A percentile compares a stretch with the other conserved stretches of the same genome.
These are phyloP conservation scores for Tripterygium wilfordii DNA, from an alignment of 177 flowering plant species.

Conservation along the genomic window DNA sequence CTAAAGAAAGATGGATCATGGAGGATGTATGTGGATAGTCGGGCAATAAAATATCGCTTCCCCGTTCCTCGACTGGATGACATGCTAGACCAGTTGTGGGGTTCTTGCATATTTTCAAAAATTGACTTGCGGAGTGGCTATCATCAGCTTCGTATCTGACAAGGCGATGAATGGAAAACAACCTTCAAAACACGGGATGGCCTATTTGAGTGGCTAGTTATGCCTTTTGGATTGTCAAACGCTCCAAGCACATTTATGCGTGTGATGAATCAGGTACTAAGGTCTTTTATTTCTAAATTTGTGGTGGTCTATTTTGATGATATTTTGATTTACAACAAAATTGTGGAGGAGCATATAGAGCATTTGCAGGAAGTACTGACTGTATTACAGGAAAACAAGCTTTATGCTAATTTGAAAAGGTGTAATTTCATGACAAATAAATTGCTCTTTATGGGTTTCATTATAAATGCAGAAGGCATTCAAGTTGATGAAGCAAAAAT, in stretches of 20 bases:
- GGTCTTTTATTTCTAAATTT: background rate
- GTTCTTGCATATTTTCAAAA: background rate
- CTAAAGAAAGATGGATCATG: background rate
- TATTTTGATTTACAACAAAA: background rate
- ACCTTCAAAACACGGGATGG: slow-evolving; percentile 7
- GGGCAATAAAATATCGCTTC: background rate
- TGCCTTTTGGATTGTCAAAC: no score
- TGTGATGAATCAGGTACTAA: background rate
- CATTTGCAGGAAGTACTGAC: background rate
- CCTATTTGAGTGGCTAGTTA: no score
- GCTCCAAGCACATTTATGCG: no score
- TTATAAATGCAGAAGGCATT: background rate
- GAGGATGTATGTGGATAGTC: background rate
- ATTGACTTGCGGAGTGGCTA: background rate
- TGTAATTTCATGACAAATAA: background rate
- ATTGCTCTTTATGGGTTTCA: background rate
- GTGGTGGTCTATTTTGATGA: background rate
- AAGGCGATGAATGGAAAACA: slow-evolving; percentile 5
- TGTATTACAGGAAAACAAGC: background rate
- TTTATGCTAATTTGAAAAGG: background rate
- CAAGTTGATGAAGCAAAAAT: no score
- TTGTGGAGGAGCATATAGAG: background rate
- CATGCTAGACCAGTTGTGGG: no score
- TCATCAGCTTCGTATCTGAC: background rate
- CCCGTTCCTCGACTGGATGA: background rate